phyloP scores from a whole-genome alignment of 2,329 filamentous ascomycete genomes.

The Xylaria sp. region DNA sequence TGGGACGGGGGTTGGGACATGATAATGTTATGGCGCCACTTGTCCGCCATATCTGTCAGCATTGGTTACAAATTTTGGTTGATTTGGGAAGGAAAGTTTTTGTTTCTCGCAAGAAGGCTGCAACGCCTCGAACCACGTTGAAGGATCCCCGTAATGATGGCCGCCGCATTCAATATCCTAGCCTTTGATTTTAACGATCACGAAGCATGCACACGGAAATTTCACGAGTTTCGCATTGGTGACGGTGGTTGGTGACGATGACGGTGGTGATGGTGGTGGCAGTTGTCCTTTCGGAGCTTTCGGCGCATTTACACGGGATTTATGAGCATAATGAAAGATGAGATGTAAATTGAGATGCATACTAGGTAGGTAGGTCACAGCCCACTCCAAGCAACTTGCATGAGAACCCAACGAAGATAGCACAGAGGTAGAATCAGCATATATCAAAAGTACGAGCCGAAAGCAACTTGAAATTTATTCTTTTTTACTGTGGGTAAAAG shows the following conservation, averaged over 20 bases:
- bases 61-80: background rate
- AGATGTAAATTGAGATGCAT: constrained; percentile 38
- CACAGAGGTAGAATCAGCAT: constrained; percentile 6
- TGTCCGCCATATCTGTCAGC: background rate
- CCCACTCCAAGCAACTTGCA: constrained; percentile 17
- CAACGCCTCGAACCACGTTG: constrained; percentile 4
- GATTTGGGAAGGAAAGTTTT: constrained; percentile 8
- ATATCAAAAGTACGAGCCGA: constrained; percentile 2
- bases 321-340: constrained; percentile 43
- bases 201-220: constrained; percentile 43
- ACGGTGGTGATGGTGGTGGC: constrained; percentile 18
- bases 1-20: constrained; percentile 45
- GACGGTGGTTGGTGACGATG: constrained; percentile 2
- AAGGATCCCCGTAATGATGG: constrained; percentile 8
- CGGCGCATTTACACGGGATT: constrained; percentile 45
- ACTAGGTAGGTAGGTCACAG: constrained; percentile 23
- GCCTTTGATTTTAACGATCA: constrained; percentile 42
- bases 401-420: background rate
- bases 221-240: constrained; percentile 38
- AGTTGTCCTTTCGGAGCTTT: constrained; percentile 34
- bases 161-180: constrained; percentile 17
- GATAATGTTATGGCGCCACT: constrained; percentile 34
- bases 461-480: background rate
- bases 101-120: constrained; percentile 15
- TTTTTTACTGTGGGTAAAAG: background rate